Evolutionary conservation across 176 grass and related monocot species (phyloP).

Genomic region (Ampelocalamus luodianensis): DNA sequence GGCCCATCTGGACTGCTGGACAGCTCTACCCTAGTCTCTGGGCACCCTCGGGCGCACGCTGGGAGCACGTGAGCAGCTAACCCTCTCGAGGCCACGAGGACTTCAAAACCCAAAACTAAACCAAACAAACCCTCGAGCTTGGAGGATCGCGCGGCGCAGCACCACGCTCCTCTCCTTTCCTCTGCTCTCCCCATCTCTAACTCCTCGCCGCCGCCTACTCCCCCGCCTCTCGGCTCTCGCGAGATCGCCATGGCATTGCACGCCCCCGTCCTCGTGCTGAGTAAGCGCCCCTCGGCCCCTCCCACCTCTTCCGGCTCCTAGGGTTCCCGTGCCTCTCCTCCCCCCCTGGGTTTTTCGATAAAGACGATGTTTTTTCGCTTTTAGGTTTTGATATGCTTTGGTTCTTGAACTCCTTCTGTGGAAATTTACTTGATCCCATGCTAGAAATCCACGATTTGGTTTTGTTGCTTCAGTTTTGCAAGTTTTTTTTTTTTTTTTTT

Average conservation of each 20-base stretch:
- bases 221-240: neutral
- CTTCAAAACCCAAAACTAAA: constrained; percentile 25
- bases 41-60: neutral
- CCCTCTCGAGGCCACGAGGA: constrained; percentile 28
- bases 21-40: no score
- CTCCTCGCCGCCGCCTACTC: neutral
- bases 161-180: neutral
- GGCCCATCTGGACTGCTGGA: no score
- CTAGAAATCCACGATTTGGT: constrained; percentile 12
- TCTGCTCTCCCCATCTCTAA: neutral
- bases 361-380: neutral
- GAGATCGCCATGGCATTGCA: constrained; percentile 59
- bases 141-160: constrained; percentile 44
- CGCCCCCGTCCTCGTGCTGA: constrained; percentile 87
- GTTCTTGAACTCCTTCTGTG: neutral
- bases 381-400: no score
- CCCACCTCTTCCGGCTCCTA: neutral
- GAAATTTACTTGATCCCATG: neutral
- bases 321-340: neutral
- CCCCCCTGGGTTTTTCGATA: neutral
- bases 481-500: neutral
- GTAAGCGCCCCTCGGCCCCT: constrained; percentile 48
- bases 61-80: neutral
- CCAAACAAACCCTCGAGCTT: constrained; percentile 34
- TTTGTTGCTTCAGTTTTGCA: neutral